These are phyloP conservation scores for Gaeumannomyces sp. DNA, from an alignment of 2,329 filamentous ascomycete genomes.

Conservation along the genomic window DNA sequence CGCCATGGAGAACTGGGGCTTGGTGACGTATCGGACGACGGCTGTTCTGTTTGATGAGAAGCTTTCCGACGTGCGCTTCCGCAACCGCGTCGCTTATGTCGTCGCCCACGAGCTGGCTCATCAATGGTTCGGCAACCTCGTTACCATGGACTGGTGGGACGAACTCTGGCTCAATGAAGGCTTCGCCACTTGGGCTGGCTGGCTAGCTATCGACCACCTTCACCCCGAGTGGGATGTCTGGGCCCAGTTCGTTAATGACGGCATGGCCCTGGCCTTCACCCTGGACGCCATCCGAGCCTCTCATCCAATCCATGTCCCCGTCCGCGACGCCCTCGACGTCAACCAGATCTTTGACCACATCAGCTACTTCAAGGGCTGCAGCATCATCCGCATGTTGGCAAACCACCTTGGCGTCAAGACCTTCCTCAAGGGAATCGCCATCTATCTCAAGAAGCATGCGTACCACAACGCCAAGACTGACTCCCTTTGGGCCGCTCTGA, in stretches of 20 bases:
- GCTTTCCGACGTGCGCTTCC: slow-evolving; percentile 82
- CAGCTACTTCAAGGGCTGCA: slow-evolving; percentile 94
- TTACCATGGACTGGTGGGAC: slow-evolving; percentile 99
- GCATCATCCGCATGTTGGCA: slow-evolving; percentile 92
- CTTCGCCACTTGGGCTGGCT: slow-evolving; percentile 97
- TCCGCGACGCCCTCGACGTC: slow-evolving; percentile 87
- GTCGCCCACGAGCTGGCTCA: slow-evolving; percentile 97
- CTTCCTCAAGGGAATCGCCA: slow-evolving; percentile 84
- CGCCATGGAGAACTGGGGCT: slow-evolving; percentile 94
- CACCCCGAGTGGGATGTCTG: slow-evolving; percentile 98
- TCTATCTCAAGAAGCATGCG: slow-evolving; percentile 81
- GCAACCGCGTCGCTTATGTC: slow-evolving; percentile 91
- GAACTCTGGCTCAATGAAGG: slow-evolving; percentile 96
- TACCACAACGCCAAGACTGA: slow-evolving; percentile 89
- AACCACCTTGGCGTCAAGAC: slow-evolving; percentile 80
- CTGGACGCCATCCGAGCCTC: slow-evolving; percentile 87
- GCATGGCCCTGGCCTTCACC: slow-evolving; percentile 83
- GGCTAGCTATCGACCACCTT: slow-evolving; percentile 84
- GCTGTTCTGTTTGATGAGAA: slow-evolving; percentile 94
- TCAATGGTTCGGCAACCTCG: slow-evolving; percentile 96
- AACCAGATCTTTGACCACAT: slow-evolving; percentile 98
- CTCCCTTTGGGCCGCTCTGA: slow-evolving; percentile 84
- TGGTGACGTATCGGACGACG: slow-evolving; percentile 93
- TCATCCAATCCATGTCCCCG: slow-evolving; percentile 93
- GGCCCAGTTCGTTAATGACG: slow-evolving; percentile 95